Base-by-base conservation (phyloP, 306 rosid genomes). In the Vigna nakashimae region DNA sequence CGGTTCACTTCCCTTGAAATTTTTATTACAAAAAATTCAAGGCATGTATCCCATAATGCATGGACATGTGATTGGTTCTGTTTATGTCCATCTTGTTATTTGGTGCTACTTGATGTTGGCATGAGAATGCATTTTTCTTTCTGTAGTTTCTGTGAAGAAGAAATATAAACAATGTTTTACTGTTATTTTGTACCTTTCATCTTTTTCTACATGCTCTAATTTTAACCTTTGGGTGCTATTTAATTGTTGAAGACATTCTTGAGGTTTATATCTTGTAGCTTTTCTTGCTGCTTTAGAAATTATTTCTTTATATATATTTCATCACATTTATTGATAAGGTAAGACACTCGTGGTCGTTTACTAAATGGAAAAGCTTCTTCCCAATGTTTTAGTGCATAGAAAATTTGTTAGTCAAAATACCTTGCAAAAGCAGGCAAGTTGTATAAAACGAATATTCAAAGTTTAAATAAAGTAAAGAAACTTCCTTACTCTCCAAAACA, bases 401-500 rank as follows among this genome's bases (percentile, higher is more conserved):
- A 80, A 55, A 15, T 56, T 65, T 9, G 26, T 48, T 66, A 32
- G 16, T 49, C 28, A 68, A 76, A 42, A 69, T 51, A 22, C 17
- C 70, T 66, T 56, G 69, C 72, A 22, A 72, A 76, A 64, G 69
- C 32, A 43, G 24, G 55, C 71, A 59, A 49, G 52, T 68, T 75
- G 34, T 75, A 38, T 43, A 13, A 16, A 40, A 48, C 49, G 59
- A 56, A 32, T 75, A 38, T 65, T 57, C 32, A 16, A 65, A 50
- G 59, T 79, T 15, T 14, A 56, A 26, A 32, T 28, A 71, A 50
- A 65, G 63, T 86, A 69, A 80, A 71, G 17, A 73, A 52, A 72
- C 53, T 69, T 72, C 43, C 75, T 85, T 34, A 2, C 62, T 77
- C 50, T 82, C 73, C 71, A 71, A 76, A 80, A 73, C 95, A 95